Conservation (phyloP, 2,329 filamentous ascomycete species). For the Curvularia eragrostidis region DNA sequence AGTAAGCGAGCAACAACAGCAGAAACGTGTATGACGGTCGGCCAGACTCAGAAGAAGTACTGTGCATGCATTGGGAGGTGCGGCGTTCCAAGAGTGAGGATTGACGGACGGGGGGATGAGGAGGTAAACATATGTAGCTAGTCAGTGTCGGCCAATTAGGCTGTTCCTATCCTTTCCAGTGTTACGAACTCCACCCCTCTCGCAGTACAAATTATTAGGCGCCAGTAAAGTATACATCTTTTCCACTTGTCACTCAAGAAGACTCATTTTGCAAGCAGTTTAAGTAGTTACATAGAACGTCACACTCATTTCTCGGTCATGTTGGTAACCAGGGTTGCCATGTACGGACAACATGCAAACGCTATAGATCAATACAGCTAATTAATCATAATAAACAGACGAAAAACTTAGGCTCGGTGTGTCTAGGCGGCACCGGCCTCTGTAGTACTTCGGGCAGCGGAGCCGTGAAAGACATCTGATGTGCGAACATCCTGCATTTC, state of each 20-base stretch:
- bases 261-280: not conserved
- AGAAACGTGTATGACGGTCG: conserved; percentile 22
- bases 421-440: conserved; percentile 21
- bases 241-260: not conserved
- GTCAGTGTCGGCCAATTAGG: conserved; percentile 46
- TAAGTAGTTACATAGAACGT: not conserved
- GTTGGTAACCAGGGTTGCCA: not conserved
- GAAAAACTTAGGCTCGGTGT: not conserved
- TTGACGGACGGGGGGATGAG: conserved; percentile 37
- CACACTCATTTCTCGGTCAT: not conserved
- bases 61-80: conserved; percentile 37
- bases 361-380: conserved; percentile 10
- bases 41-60: conserved; percentile 30
- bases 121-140: conserved; percentile 48
- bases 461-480: conserved; percentile 46
- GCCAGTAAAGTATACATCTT: not conserved
- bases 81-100: conserved; percentile 28
- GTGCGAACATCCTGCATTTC: conserved; percentile 69
- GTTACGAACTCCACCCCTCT: conserved; percentile 44
- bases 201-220: conserved; percentile 29
- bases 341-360: conserved; percentile 6
- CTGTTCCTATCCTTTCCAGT: conserved; percentile 41
- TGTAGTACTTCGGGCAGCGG: conserved; percentile 29
- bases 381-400: conserved; percentile 9
- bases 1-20: conserved; percentile 22